Percentiles rank a stretch among this genome's conserved stretches.
Evolutionary conservation across 371 early-diverging fungal species (phyloP).

Genomic region (Mucor piriformis): DNA sequence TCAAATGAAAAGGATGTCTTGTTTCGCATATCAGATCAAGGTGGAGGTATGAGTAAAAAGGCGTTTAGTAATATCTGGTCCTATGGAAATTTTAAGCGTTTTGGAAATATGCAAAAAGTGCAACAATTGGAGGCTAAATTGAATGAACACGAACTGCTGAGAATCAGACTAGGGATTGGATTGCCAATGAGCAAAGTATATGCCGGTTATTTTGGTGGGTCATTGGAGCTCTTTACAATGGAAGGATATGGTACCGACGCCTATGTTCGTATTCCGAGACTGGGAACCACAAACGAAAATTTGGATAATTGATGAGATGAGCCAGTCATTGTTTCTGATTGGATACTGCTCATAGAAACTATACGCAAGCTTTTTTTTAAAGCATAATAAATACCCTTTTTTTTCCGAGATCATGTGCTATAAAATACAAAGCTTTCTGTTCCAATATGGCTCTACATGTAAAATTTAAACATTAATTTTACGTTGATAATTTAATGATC

Average conservation of each 20-base stretch:
- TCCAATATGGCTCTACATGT: no score
- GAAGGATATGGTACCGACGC: slow-evolving; percentile 85
- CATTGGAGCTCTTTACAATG: slow-evolving; percentile 66
- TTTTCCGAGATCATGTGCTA: no score
- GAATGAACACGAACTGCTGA: slow-evolving; percentile 51
- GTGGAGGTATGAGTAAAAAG: slow-evolving; percentile 71
- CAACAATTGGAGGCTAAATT: slow-evolving; percentile 61
- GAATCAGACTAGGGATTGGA: slow-evolving; percentile 73
- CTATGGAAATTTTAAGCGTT: slow-evolving; percentile 57
- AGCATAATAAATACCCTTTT: background rate
- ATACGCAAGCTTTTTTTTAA: background rate
- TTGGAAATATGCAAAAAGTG: slow-evolving; percentile 65
- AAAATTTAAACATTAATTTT: no score
- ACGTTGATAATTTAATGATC: no score
- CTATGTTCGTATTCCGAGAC: slow-evolving; percentile 70
- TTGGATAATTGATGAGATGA: slow-evolving; percentile 8
- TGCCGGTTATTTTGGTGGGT: slow-evolving; percentile 82
- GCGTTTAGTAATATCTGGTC: slow-evolving; percentile 70
- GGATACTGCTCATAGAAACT: background rate
- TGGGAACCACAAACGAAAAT: slow-evolving; percentile 68
- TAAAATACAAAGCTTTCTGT: background rate
- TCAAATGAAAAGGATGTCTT: slow-evolving; percentile 61
- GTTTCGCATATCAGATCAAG: slow-evolving; percentile 84
- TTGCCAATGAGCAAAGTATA: slow-evolving; percentile 83
- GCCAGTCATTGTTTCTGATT: background rate